Conservation (phyloP, 2,329 filamentous ascomycete genomes). For the Zymoseptoria tritici region DNA sequence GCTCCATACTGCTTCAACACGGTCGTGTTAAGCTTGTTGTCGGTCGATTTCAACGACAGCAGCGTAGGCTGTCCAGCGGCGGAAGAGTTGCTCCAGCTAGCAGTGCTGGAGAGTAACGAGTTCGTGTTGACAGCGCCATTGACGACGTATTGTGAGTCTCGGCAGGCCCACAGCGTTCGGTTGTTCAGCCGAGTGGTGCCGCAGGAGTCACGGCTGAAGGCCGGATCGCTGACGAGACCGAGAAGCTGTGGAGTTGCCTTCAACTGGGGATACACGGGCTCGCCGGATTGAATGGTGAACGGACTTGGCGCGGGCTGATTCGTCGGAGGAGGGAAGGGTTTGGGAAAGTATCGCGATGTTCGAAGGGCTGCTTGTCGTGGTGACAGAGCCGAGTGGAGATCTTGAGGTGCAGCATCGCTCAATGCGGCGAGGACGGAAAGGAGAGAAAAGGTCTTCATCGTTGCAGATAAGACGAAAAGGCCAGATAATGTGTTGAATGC, state of each 20-base stretch:
- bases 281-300: background rate
- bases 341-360: background rate
- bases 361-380: background rate
- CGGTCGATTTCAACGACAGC: background rate
- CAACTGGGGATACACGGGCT: background rate
- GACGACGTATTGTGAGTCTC: conserved; percentile 3
- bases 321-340: background rate
- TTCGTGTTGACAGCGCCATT: background rate
- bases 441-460: background rate
- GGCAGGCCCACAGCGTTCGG: conserved; percentile 7
- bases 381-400: background rate
- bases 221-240: conserved; percentile 4
- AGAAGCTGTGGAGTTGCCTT: conserved; percentile 2
- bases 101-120: conserved; percentile 4
- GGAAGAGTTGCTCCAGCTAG: conserved; percentile 4
- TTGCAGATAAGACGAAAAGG: background rate
- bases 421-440: background rate
- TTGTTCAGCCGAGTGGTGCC: conserved; percentile 1
- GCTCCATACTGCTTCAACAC: conserved; percentile 4
- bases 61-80: background rate
- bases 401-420: background rate
- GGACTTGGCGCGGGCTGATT: background rate
- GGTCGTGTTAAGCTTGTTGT: background rate
- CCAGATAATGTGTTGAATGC: background rate
- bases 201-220: conserved; percentile 2